Base-by-base conservation (phyloP, 1,284 basidiomycete genomes). In the Abortiporus biennis region DNA sequence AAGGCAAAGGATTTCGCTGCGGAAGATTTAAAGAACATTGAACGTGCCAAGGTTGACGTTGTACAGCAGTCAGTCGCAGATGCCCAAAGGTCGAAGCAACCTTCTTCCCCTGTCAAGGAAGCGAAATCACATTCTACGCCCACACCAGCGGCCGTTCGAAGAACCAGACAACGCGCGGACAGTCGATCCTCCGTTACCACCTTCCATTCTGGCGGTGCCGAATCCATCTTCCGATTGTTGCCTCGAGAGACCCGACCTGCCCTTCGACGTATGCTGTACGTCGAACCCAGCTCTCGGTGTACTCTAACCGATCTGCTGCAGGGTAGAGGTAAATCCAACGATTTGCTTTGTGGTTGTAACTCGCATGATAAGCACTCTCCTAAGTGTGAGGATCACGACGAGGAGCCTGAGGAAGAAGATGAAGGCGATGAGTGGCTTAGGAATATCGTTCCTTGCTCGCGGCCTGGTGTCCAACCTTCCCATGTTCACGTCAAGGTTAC, bases 201-300 rank as follows among this genome's bases (percentile, higher is more conserved):
- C n/a, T 85, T 82, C 74, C 74, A 85, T 61, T 48, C 55, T 4
- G 89, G 85, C 32, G 89, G 90, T 6, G 85, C 91, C n/a, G 95
- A 99, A 64, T 93, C 90, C 23, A 96, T 99, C 59, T 99, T 99
- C 76, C 80, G 93, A n/a, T 73, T 99, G 4, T 72, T 99, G 16
- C 95, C 95, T 4, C 85, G 95, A 46, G 95, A 98, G 67, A 85
- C 90, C 13, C 79, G 93, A 32, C 74, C 82, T 12, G 92, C 90
- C 8, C 72, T 99, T 42, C 85, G 92, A 47, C 80, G 94, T 42
- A 99, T 99, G 96, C 74, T 99, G 54, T 85, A 83, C 47, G 79
- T 98, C 42, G 93, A 98, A 61, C 91, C 94, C 1, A 70, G 75
- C 6, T 79, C 86, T 42, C 82, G 96, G 27, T 96, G 92, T 62